phyloP scores from a whole-genome alignment of 2,329 filamentous ascomycete genomes.

The Penicillium fuscoglaucum region DNA sequence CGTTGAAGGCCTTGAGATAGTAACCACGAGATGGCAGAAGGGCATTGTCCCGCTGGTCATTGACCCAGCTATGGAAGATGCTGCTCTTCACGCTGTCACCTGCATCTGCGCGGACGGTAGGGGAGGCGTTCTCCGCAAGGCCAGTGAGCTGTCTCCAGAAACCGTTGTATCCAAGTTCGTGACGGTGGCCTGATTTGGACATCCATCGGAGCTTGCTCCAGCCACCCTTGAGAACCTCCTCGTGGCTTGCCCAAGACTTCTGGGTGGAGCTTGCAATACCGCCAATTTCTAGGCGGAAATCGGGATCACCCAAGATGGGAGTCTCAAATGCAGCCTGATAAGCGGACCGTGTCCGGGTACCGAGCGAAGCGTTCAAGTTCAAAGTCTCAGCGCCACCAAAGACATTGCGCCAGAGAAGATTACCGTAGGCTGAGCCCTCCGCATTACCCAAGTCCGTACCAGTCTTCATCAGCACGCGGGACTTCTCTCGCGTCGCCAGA shows the following conservation, averaged over 20 bases:
- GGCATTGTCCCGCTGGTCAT: constrained; percentile 79
- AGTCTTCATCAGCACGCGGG: constrained; percentile 83
- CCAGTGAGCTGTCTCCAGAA: constrained; percentile 88
- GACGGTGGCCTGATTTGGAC: constrained; percentile 62
- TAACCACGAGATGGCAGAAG: constrained; percentile 82
- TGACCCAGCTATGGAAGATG: constrained; percentile 75
- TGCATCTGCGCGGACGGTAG: constrained; percentile 78
- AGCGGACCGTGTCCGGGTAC: constrained; percentile 85
- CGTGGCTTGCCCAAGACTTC: constrained; percentile 91
- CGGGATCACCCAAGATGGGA: constrained; percentile 80
- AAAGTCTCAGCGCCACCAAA: constrained; percentile 92
- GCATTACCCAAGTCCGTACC: constrained; percentile 92
- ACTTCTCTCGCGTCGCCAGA: constrained; percentile 74
- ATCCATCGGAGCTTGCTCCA: constrained; percentile 76
- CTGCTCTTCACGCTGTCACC: constrained; percentile 90
- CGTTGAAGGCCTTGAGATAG: constrained; percentile 72
- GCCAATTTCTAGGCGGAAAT: constrained; percentile 75
- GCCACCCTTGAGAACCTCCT: constrained; percentile 80
- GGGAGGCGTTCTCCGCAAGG: constrained; percentile 72
- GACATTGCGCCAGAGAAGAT: constrained; percentile 83
- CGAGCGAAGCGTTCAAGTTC: constrained; percentile 80
- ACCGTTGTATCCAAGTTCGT: constrained; percentile 77
- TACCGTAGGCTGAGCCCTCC: constrained; percentile 90
- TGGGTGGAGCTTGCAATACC: constrained; percentile 79
- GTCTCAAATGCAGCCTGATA: constrained; percentile 85